These are phyloP conservation scores for Epicoccum nigrum DNA, from an alignment of 2,329 filamentous ascomycete species.

Conservation along the genomic window DNA sequence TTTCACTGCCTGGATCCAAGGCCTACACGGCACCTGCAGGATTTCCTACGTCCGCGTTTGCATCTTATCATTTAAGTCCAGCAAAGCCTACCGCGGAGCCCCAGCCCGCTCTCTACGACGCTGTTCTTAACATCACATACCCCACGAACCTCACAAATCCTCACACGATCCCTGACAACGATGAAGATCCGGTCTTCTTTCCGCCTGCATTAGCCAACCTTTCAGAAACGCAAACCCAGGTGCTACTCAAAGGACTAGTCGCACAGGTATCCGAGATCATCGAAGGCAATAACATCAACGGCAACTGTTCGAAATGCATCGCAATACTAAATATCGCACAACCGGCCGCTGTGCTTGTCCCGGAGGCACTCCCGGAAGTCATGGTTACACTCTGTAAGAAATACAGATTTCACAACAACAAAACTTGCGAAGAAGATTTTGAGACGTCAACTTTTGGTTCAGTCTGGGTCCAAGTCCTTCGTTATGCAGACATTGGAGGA, in stretches of 20 bases:
- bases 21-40: conserved; percentile 3
- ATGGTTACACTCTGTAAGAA: conserved; percentile 6
- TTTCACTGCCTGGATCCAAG: not conserved
- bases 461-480: conserved; percentile 6
- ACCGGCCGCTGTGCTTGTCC: not conserved
- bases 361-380: conserved; percentile 1
- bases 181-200: conserved; percentile 2
- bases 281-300: not conserved
- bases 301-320: conserved; percentile 8
- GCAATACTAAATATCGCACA: conserved; percentile 1
- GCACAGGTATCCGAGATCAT: not conserved
- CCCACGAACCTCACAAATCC: conserved; percentile 6
- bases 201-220: conserved; percentile 6
- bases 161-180: not conserved
- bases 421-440: conserved; percentile 6
- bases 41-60: conserved; percentile 4
- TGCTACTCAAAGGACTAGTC: not conserved
- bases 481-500: conserved; percentile 6
- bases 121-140: conserved; percentile 7
- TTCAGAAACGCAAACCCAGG: not conserved
- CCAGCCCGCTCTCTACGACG: conserved; percentile 6
- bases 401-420: conserved; percentile 5
- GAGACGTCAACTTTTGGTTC: conserved; percentile 1
- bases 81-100: conserved; percentile 4
- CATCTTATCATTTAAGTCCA: conserved; percentile 2